Evolutionary conservation across 2,329 filamentous ascomycete genomes (phyloP).

Genomic region (Cladobotryum protrusum): DNA sequence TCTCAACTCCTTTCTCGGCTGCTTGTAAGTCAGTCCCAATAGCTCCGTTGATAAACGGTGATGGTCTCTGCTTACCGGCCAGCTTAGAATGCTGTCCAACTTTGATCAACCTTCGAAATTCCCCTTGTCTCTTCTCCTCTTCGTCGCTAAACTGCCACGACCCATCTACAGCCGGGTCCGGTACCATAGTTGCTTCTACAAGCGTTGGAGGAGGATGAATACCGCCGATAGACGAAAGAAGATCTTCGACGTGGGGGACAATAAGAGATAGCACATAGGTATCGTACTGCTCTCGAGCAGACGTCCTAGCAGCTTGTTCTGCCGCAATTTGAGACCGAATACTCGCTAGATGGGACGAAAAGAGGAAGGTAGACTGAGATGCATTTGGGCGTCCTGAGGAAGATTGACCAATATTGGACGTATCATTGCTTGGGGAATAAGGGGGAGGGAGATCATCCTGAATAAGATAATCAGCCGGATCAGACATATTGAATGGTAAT

Average conservation of each 20-base stretch:
- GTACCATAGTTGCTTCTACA: conserved; percentile 41
- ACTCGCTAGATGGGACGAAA: conserved; percentile 29
- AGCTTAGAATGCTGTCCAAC: conserved; percentile 15
- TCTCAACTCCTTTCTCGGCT: conserved; percentile 33
- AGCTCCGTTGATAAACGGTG: neutral
- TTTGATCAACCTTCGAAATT: conserved; percentile 27
- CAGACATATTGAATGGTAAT: neutral
- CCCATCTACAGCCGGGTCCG: conserved; percentile 32
- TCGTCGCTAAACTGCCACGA: conserved; percentile 32
- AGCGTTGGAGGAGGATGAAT: conserved; percentile 25
- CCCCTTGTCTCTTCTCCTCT: conserved; percentile 22
- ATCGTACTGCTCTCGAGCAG: conserved; percentile 32
- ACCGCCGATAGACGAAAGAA: conserved; percentile 33
- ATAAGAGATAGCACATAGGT: conserved; percentile 33
- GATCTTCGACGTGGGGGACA: conserved; percentile 35
- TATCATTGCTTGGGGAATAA: conserved; percentile 1
- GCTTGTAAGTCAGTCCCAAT: neutral
- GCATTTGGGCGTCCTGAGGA: neutral
- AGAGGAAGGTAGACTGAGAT: conserved; percentile 18
- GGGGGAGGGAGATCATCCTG: conserved; percentile 5
- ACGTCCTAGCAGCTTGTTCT: conserved; percentile 26
- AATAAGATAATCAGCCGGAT: neutral
- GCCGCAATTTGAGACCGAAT: conserved; percentile 33
- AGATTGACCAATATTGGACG: neutral
- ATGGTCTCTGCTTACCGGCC: neutral